These are phyloP conservation scores for Penicillium thymicola DNA, from an alignment of 2,329 filamentous ascomycete species.

Conservation along the genomic window DNA sequence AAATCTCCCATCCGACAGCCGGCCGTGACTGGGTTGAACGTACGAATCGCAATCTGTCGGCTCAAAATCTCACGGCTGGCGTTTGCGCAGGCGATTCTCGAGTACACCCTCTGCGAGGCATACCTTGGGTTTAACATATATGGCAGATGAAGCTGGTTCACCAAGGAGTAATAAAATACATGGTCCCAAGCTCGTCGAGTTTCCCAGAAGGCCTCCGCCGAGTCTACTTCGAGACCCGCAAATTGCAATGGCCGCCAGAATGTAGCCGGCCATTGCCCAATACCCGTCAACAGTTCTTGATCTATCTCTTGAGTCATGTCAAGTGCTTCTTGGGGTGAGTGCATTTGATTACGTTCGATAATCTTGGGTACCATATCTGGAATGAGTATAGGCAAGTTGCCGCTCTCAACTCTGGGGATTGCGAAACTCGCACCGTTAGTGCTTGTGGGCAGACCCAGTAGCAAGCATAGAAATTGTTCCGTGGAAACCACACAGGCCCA, in stretches of 20 bases:
- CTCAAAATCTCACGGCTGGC: conserved; percentile 40
- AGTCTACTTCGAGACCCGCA: conserved; percentile 8
- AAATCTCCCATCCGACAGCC: conserved; percentile 40
- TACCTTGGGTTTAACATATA: conserved; percentile 26
- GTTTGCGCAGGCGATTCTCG: conserved; percentile 37
- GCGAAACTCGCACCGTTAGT: conserved; percentile 25
- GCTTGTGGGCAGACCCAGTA: conserved; percentile 38
- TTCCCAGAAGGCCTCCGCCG: conserved; percentile 26
- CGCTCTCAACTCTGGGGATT: not conserved
- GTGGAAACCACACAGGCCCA: conserved; percentile 40
- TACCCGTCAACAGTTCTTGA: conserved; percentile 30
- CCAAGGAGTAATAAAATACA: conserved; percentile 39
- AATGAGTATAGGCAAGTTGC: conserved; percentile 19
- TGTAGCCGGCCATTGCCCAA: conserved; percentile 30
- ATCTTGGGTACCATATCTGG: conserved; percentile 37
- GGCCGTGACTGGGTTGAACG: conserved; percentile 27
- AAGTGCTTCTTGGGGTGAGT: conserved; percentile 21
- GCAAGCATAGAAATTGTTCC: conserved; percentile 39
- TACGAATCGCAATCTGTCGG: conserved; percentile 37
- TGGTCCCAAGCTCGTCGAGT: conserved; percentile 35
- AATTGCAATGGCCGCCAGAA: conserved; percentile 39
- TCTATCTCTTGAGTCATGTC: conserved; percentile 34
- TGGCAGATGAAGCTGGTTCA: conserved; percentile 43
- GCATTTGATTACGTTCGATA: conserved; percentile 37
- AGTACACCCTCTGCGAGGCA: conserved; percentile 32